A percentile compares a stretch with the other conserved stretches of the same genome.
Evolutionary conservation across 1,284 basidiomycete genomes (phyloP).

Genomic region (Garcileccinum viscosum): DNA sequence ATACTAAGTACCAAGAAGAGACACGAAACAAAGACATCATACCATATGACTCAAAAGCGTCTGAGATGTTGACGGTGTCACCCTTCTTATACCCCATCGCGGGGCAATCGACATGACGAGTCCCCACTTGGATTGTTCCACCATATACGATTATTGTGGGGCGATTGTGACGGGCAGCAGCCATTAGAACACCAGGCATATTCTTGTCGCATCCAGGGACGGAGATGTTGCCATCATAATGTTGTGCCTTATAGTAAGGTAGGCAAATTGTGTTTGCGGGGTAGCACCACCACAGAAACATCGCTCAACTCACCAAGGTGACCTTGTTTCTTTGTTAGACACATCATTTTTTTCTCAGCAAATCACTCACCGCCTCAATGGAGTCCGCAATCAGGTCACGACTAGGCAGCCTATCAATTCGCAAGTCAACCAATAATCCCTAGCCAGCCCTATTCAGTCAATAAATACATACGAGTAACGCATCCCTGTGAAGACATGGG

Average conservation of each 20-base stretch:
- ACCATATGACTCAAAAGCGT: constrained; percentile 86
- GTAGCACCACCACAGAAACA: neutral
- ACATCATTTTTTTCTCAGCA: neutral
- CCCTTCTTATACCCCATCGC: constrained; percentile 80
- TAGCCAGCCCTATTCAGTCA: neutral
- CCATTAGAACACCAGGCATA: constrained; percentile 91
- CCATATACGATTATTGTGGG: constrained; percentile 88
- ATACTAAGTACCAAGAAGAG: constrained; percentile 3
- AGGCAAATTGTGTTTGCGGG: neutral
- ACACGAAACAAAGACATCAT: constrained; percentile 3
- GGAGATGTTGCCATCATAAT: constrained; percentile 87
- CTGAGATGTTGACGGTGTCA: constrained; percentile 81
- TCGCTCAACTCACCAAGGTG: constrained; percentile 55
- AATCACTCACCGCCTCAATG: constrained; percentile 75
- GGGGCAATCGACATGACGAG: constrained; percentile 79
- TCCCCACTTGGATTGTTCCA: constrained; percentile 81
- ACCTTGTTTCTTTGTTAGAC: constrained; percentile 50
- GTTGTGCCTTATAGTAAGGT: constrained; percentile 64
- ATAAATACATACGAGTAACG: constrained; percentile 70
- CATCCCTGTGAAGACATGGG: constrained; percentile 59
- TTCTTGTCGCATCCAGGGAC: constrained; percentile 91
- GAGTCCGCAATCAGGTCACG: constrained; percentile 92
- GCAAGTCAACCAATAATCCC: constrained; percentile 3
- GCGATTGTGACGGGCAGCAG: constrained; percentile 82
- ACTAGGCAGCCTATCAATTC: constrained; percentile 71